Evolutionary conservation across 2,329 filamentous ascomycete species (phyloP).

Genomic region (Capronia americana): DNA sequence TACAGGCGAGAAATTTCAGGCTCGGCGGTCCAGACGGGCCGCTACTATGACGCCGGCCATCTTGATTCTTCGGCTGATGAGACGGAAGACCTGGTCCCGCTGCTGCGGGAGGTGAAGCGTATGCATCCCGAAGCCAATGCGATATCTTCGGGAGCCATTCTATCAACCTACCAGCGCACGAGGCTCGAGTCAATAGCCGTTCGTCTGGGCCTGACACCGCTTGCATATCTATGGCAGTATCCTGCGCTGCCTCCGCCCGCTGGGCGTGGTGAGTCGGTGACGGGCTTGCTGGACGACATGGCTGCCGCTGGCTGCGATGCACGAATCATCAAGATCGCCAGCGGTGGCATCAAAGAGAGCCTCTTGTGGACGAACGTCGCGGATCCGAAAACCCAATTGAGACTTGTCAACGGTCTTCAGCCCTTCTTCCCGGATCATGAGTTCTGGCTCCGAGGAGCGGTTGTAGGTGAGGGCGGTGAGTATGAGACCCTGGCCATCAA

Average conservation of each 20-base stretch:
- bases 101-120: constrained; percentile 71
- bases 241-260: constrained; percentile 67
- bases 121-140: constrained; percentile 83
- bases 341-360: constrained; percentile 79
- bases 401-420: constrained; percentile 56
- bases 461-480: constrained; percentile 91
- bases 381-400: constrained; percentile 54
- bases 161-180: constrained; percentile 95
- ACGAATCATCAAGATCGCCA: constrained; percentile 94
- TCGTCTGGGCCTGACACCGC: constrained; percentile 79
- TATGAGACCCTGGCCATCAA: constrained; percentile 91
- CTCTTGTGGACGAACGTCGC: constrained; percentile 84
- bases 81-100: constrained; percentile 81
- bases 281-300: constrained; percentile 79
- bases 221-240: constrained; percentile 94
- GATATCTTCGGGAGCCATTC: constrained; percentile 85
- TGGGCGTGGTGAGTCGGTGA: constrained; percentile 42
- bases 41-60: constrained; percentile 67
- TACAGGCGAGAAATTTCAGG: constrained; percentile 81
- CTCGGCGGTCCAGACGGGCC: constrained; percentile 69
- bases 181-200: constrained; percentile 89
- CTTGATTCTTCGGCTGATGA: constrained; percentile 64
- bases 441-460: constrained; percentile 68
- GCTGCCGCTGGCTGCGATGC: constrained; percentile 76
- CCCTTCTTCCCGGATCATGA: constrained; percentile 61